Conservation (phyloP, 2,329 filamentous ascomycete genomes). For the Raffaelea ambrosiae region DNA sequence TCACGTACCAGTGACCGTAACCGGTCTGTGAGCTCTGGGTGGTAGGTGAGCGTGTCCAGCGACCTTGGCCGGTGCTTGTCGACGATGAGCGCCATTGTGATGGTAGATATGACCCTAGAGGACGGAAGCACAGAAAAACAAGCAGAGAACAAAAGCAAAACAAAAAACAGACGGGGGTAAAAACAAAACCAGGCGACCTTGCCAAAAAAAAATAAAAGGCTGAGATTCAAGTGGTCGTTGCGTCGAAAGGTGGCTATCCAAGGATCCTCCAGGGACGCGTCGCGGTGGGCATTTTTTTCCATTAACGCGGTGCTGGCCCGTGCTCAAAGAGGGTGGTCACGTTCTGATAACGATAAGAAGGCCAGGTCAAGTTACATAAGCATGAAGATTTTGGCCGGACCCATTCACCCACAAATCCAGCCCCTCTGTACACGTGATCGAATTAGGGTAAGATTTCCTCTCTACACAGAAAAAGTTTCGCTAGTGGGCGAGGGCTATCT, state of each 20-base stretch:
- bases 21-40: conserved; percentile 77
- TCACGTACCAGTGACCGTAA: conserved; percentile 72
- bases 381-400: no score
- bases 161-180: neutral
- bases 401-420: no score
- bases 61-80: conserved; percentile 67
- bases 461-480: conserved; percentile 7
- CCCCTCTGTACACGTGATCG: neutral
- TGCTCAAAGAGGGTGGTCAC: neutral
- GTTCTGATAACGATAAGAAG: neutral
- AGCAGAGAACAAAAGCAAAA: neutral
- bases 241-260: neutral
- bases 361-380: neutral
- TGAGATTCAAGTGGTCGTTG: no score
- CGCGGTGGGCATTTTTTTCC: neutral
- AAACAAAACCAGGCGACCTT: neutral
- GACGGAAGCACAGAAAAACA: neutral
- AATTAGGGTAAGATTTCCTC: neutral
- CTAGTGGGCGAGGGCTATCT: conserved; percentile 1
- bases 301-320: conserved; percentile 2
- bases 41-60: conserved; percentile 75
- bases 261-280: neutral
- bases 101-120: neutral
- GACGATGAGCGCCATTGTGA: conserved; percentile 58
- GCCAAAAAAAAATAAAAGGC: neutral